Evolutionary conservation across 2,329 filamentous ascomycete genomes (phyloP), one percentile per base, ranked within the genome.

Genomic region (Microdochium trichocladiopsis): DNA sequence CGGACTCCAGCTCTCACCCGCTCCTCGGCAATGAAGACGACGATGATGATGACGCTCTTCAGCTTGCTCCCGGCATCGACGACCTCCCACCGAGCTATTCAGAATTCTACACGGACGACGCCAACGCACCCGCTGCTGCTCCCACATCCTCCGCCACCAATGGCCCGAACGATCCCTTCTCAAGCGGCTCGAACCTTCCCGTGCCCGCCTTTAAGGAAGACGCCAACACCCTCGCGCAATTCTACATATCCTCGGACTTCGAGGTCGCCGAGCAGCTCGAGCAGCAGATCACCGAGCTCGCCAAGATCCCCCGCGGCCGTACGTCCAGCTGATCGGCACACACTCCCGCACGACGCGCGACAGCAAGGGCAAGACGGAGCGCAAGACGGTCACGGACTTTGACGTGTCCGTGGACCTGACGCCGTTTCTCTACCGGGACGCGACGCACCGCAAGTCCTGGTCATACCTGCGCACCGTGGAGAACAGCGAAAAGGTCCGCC

Each of bases 351-450:
- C 67, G 3, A 66, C 66, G 8, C 58, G 53, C 37, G 69, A 72
- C 50, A 68, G 69, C 54, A 65, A 73, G 52, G 69, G 73, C 56
- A 77, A 77, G 60, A 70, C 69, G n/a, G 72, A 77, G 57, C 69
- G 62, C 37, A 64, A 65, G 36, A 69, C 66, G 10, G 66, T 83
- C 6, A 75, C 75, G 22, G 83, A 87, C 62, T 87, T 87, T 59
- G 76, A 81, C 60, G 66, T 86, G 52, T 67, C 67, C 21, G 66
- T 86, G 54, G 81, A 85, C 52, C 67, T 87, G 57, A 83, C 80
- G 2, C 74, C 79, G 4, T 76, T 82, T 37, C 72, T 86, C 14
- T 79, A 76, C 60, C 64, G 72, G 4, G 70, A 79, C 54, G 69
- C 72, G 18, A 60, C 63, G 45, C 64, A 63, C 22, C 67, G 63